A percentile compares a stretch with the other conserved stretches of the same genome.
These are phyloP conservation scores for Harringtonia lauricola DNA, from an alignment of 2,329 filamentous ascomycete genomes.

Conservation along the genomic window DNA sequence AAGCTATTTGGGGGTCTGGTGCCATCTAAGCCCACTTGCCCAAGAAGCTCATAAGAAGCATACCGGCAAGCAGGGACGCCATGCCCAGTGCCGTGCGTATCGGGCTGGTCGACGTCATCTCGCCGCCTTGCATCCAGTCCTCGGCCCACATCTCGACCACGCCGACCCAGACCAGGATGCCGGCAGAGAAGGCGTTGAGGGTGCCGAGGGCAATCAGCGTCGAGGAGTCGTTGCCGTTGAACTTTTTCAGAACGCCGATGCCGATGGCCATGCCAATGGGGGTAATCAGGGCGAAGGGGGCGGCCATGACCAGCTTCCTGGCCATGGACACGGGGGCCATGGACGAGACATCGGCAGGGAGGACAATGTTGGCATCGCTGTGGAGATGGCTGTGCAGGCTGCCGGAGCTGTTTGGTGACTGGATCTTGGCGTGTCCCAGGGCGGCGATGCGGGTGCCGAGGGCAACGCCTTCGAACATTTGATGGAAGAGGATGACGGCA, in stretches of 20 bases:
- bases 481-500: constrained; percentile 64
- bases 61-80: constrained; percentile 46
- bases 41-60: constrained; percentile 60
- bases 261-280: constrained; percentile 74
- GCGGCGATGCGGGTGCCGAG: constrained; percentile 60
- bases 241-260: constrained; percentile 55
- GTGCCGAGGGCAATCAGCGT: constrained; percentile 65
- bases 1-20: too few relatives aligned
- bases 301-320: constrained; percentile 50
- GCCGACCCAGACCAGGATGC: constrained; percentile 70
- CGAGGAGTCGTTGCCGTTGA: constrained; percentile 61
- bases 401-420: background rate
- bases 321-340: constrained; percentile 21
- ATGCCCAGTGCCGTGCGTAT: constrained; percentile 26
- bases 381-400: background rate
- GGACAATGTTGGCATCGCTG: too few relatives aligned
- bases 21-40: constrained; percentile 71
- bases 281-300: constrained; percentile 58
- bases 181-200: constrained; percentile 61
- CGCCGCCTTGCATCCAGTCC: constrained; percentile 57
- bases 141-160: constrained; percentile 70
- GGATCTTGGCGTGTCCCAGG: constrained; percentile 25
- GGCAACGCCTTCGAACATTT: constrained; percentile 68
- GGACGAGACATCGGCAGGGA: constrained; percentile 10
- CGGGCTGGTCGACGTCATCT: constrained; percentile 40